Base-by-base conservation (phyloP, 805 yeast species). In the Candida yuanshanica region DNA sequence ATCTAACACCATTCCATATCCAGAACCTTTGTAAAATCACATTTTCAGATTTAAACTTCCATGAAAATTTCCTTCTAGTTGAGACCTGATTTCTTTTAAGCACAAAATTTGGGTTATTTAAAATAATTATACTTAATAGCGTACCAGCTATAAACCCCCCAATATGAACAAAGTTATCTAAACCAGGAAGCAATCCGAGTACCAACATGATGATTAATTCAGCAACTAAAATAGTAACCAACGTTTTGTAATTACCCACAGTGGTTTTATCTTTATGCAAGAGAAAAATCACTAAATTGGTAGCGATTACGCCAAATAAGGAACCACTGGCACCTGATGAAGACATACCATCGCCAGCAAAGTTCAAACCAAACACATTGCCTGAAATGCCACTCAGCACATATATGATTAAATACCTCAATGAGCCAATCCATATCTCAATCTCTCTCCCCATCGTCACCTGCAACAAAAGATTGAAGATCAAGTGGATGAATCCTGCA, bases 311-410 rank as follows among this genome's bases (percentile, higher is more conserved):
- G 2, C 90, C 90, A 58, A 83, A 81, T 26, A 83, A 62, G 1
- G 86, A 73, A 3, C 90, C 90, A 10, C 81, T 74, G 1, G 86
- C 85, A 5, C 90, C 90, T 2, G 81, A 75, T 11, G 81, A 72
- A 1, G 85, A 75, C 20, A 78, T 66, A 2, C 87, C 90, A 36
- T 68, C 66, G 1, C 87, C 83, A 3, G 85, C 70, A 55, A 76
- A 82, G 56, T 81, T 81, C 21, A 84, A 77, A 1, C 89, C 88
- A 33, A 83, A 63, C 20, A 83, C 50, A 47, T 80, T 81, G 5
- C 90, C 90, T 0, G 77, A 66, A 8, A 83, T 69, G 1, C 90
- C 90, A 45, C 81, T 63, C 9, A 74, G 63, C 42, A 82, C 49
- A 53, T 83, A 83, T 23, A 82, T 72, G 20, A 78, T 47, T 5